A percentile compares a stretch with the other conserved stretches of the same genome.
Evolutionary conservation across 2,329 filamentous ascomycete genomes (phyloP).

Genomic region (Paraphoma chrysanthemicola): DNA sequence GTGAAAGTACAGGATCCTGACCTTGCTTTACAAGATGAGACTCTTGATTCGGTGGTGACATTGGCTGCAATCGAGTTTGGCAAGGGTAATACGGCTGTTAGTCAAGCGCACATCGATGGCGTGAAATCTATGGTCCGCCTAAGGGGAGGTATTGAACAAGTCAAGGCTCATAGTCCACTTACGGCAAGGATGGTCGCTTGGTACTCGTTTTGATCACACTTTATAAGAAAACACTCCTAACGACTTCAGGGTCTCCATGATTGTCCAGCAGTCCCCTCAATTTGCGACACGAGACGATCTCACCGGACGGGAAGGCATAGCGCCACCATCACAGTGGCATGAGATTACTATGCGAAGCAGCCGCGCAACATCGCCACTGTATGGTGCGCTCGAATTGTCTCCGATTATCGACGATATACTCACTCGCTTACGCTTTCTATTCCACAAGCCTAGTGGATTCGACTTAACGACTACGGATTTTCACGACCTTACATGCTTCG

Average conservation of each 20-base stretch:
- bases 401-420: constrained; percentile 47
- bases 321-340: constrained; percentile 59
- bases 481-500: constrained; percentile 64
- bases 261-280: constrained; percentile 61
- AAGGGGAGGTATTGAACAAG: constrained; percentile 59
- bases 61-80: constrained; percentile 5
- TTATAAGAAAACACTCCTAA: neutral
- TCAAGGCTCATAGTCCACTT: constrained; percentile 59
- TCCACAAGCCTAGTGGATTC: constrained; percentile 42
- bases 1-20: constrained; percentile 57
- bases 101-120: constrained; percentile 54
- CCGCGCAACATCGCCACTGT: constrained; percentile 14
- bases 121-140: constrained; percentile 58
- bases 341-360: constrained; percentile 23
- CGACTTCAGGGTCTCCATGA: constrained; percentile 61
- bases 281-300: constrained; percentile 60
- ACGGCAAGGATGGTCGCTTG: constrained; percentile 64
- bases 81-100: constrained; percentile 3
- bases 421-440: constrained; percentile 54
- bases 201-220: constrained; percentile 42
- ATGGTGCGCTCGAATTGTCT: constrained; percentile 40
- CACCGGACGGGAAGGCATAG: constrained; percentile 58
- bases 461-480: constrained; percentile 53
- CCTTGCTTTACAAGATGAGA: constrained; percentile 61
- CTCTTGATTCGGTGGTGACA: constrained; percentile 65